These are phyloP conservation scores for Scutellaria baicalensis DNA, from an alignment of 257 asterid species.

Conservation along the genomic window DNA sequence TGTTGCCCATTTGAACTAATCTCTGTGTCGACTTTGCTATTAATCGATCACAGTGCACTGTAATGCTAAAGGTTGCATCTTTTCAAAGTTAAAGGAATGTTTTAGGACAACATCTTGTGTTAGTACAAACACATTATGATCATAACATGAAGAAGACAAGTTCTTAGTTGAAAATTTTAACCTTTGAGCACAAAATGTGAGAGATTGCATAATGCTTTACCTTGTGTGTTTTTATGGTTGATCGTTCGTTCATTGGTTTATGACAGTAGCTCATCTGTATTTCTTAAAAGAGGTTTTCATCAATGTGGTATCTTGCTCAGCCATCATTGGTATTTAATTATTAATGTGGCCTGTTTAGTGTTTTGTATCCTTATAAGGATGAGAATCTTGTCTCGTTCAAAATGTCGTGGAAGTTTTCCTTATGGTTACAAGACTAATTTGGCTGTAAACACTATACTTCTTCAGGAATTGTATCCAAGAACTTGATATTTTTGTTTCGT, in stretches of 20 bases:
- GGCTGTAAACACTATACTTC: not conserved
- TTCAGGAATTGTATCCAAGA: not conserved
- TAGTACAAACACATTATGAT: not conserved
- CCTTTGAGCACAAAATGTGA: not conserved
- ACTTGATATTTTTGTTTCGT: not conserved
- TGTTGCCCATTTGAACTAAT: not conserved
- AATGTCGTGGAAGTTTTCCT: not conserved
- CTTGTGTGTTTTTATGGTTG: not conserved
- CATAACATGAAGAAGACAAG: not conserved
- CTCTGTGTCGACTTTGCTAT: not conserved
- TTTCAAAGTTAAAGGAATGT: constrained; percentile 1
- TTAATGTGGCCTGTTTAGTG: not conserved
- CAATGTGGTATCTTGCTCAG: not conserved
- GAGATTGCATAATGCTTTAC: not conserved
- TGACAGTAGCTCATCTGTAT: not conserved
- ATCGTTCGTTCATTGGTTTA: not conserved
- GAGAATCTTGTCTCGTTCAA: not conserved
- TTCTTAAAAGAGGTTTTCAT: not conserved
- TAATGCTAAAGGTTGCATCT: not conserved
- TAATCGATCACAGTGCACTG: not conserved
- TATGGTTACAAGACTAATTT: not conserved
- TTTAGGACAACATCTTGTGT: not conserved
- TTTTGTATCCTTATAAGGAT: not conserved
- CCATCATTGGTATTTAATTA: not conserved
- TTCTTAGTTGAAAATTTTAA: not conserved